Base-by-base conservation (phyloP, 78 protist species). In the Dictyostelium brefeldianum region DNA sequence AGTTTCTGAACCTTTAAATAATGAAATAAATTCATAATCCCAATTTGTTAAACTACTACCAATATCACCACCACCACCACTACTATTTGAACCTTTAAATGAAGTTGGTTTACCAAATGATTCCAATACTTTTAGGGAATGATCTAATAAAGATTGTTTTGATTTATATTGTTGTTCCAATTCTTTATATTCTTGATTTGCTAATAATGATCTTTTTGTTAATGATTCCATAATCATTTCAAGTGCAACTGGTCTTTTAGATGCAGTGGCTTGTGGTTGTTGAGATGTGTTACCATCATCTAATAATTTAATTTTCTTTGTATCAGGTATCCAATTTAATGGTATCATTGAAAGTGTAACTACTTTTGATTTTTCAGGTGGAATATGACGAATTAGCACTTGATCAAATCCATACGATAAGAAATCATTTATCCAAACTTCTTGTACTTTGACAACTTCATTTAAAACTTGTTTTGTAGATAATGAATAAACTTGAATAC, bases 351-450 rank as follows among this genome's bases (percentile, higher is more conserved):
- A 81, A 17, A 81, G n/a, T 31, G 57, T 22, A 27, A 81, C 48
- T 7, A 50, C 15, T 41, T 71, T 81, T 9, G 57, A 5, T 46
- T 43, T 27, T n/a, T 41, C 65, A n/a, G 11, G 64, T 57, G 51
- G 80, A 2, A 36, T 29, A 50, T 83, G 91, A 71, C 91, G 75
- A 22, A 56, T 43, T 43, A 83, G 43, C 5, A 83, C 27, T 27
- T 83, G 91, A 73, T 83, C 81, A 20, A 20, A 46, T 4, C 91
- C 91, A 69, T 73, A 31, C 7, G 25, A 14, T n/a, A 57, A 5
- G 25, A 69, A 83, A 57, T 83, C 91, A 36, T 83, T 74, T 5
- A 51, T 25, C 91, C 91, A 83, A 17, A 54, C 41, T 20, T 83
- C 91, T 46, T 53, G n/a, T 2, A 73, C 48, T 25, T 73, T 83